Conservation (phyloP, 176 grass and related monocot genomes). For the Ensete ventricosum region DNA sequence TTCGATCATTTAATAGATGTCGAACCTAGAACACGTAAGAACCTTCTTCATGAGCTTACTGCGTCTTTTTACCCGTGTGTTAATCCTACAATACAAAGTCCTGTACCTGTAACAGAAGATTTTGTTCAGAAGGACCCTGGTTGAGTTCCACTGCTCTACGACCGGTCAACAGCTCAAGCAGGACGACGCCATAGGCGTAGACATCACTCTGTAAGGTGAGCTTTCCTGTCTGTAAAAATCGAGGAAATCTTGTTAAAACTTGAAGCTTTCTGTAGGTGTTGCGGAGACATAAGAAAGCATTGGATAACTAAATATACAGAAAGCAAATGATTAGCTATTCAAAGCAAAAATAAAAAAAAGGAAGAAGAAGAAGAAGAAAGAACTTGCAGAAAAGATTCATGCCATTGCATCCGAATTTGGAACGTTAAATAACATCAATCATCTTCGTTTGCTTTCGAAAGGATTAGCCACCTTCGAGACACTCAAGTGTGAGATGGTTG, state of each 20-base stretch:
- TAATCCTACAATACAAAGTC: background rate
- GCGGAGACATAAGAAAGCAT: no score
- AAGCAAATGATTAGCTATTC: no score
- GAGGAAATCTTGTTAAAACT: background rate
- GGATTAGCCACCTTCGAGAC: no score
- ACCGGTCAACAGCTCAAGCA: conserved; percentile 92
- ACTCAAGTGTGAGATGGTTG: no score
- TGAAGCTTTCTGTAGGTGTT: no score
- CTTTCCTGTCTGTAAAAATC: conserved; percentile 67
- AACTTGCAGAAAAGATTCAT: no score
- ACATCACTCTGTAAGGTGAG: conserved; percentile 92
- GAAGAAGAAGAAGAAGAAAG: no score
- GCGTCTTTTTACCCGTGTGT: background rate
- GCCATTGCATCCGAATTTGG: no score
- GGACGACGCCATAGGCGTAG: conserved; percentile 94
- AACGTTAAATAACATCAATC: no score
- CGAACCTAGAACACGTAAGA: conserved; percentile 31
- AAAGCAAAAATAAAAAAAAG: no score
- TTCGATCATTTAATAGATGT: conserved; percentile 55
- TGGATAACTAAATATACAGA: no score
- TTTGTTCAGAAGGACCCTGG: conserved; percentile 66
- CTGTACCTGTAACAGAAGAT: conserved; percentile 63
- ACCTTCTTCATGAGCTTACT: background rate
- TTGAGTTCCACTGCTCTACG: conserved; percentile 88
- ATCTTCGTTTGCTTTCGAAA: no score